Base-by-base conservation (phyloP, 2,329 filamentous ascomycete species). In the Torrubiella hemipterigena region DNA sequence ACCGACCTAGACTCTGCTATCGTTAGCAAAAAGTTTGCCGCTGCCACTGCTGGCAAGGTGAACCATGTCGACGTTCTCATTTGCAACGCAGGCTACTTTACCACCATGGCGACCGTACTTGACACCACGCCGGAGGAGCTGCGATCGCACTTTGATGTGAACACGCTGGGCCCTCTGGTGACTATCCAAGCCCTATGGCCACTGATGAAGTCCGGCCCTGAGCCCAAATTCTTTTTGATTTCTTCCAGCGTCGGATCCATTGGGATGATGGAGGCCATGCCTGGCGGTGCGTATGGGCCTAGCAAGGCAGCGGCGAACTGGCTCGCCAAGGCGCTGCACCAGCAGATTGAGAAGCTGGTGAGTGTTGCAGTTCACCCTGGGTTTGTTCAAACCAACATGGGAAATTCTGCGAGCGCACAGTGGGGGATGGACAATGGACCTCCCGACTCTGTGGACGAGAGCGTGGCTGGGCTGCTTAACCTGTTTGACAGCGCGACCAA, bases 51-150 rank as follows among this genome's bases (percentile, higher is more conserved):
- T 2, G 40, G 56, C 5, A 42, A 48, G 10, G 34, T 66, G 39
- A 39, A 41, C 11, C 45, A 54, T 13, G 45, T 73, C n/a, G 66
- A 72, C 27, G 45, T 67, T 6, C 54, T 73, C 4, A 58, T 73
- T 37, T 62, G 61, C 35, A 73, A 72, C 37, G 67, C 67, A 0
- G 67, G 58, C 3, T 54, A 61, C 14, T 44, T 42, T 11, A 44
- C 45, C 8, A 41, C 46, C 23, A 52, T 49, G 35, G 46, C 42
- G 2, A 40, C 45, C 2, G 47, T 54, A 0, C 30, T 41, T 5
- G 41, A 48, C 15, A 58, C 31, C 17, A 54, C 42, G 5, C 41
- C 42, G 4, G 40, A 38, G 3, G 54, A 61, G 27, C 38, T 68
- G 20, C 45, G 49, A 6, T 37, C 51, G 2, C 50, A 61, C 7